Conservation (phyloP, 805 yeast species). For the Maudiozyma barnettii region DNA sequence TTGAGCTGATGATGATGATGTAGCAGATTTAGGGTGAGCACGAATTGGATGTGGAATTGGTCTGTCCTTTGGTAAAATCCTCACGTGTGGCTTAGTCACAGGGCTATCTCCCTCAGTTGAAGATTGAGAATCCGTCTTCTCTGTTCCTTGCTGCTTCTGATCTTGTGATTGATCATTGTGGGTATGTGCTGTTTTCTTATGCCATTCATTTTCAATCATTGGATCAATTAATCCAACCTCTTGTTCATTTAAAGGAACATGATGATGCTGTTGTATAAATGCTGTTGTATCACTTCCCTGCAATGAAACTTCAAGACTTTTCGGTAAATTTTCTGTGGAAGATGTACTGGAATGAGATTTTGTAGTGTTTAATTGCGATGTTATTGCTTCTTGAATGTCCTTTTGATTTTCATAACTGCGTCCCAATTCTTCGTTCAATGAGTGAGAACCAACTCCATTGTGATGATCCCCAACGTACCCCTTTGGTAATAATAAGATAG, state of each 20-base stretch:
- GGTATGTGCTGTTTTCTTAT: not conserved
- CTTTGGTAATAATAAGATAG: constrained; percentile 24
- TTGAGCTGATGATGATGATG: constrained; percentile 1
- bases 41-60: not conserved
- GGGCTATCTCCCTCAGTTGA: not conserved
- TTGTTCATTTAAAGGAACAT: constrained; percentile 18
- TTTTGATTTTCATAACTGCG: not conserved
- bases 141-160: no score
- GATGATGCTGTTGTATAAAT: constrained; percentile 1
- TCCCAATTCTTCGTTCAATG: not conserved
- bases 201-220: constrained; percentile 9
- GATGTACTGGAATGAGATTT: not conserved
- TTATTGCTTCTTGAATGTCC: not conserved
- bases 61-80: not conserved
- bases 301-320: not conserved
- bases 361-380: not conserved
- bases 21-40: not conserved
- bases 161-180: not conserved
- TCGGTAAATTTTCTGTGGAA: not conserved
- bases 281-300: constrained; percentile 3
- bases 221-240: constrained; percentile 22
- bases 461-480: constrained; percentile 10
- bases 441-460: not conserved
- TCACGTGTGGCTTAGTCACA: not conserved
- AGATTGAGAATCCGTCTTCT: not conserved